Evolutionary conservation across 2,329 filamentous ascomycete species (phyloP), one percentile per base, ranked within the genome.

Genomic region (Emydomyces testavorans): DNA sequence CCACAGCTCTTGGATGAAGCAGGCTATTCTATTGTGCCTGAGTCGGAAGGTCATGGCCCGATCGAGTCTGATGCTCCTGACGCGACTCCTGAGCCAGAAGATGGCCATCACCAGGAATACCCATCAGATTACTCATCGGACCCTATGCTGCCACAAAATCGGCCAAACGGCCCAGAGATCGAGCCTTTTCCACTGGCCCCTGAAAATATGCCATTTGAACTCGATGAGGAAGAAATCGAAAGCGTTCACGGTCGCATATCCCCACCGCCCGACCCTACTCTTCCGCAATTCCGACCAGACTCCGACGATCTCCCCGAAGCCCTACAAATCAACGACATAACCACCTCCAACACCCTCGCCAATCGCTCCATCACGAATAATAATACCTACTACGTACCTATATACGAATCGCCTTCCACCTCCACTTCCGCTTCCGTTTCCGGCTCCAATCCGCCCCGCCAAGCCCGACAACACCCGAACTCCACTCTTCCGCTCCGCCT

Each of bases 271-370:
- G 69, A 73, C 51, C 67, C 70, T 21, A 72, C 69, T 6, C 62
- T 73, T 3, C 70, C 70, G 16, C 70, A 72, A 42, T 62, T 68
- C 54, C 66, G 70, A 37, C 71, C 69, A 3, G 61, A 70, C 50
- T 60, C 62, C 35, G 55, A 59, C n/a, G 50, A 54, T 16, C 31
- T 31, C 10, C 23, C 20, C 5, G 39, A 41, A 41, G 18, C 28
- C 3, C 24, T 43, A 20, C 50, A 50, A 20, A 41, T 52, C 21
- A 50, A 41, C 21, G 50, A 50, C 24, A 38, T 46, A 32, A 46
- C 50, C 5, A 41, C 34, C 28, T 47, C 38, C 18, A 52, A 39
- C 24, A 42, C 37, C 16, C 24, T 48, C 23, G 47, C 43, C 20
- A 38, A 44, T 28, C 37, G 45, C 11, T 49, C 49, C 10, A 40